Conservation (phyloP, 108 stramenopile species). For the Skeletonema potamos region DNA sequence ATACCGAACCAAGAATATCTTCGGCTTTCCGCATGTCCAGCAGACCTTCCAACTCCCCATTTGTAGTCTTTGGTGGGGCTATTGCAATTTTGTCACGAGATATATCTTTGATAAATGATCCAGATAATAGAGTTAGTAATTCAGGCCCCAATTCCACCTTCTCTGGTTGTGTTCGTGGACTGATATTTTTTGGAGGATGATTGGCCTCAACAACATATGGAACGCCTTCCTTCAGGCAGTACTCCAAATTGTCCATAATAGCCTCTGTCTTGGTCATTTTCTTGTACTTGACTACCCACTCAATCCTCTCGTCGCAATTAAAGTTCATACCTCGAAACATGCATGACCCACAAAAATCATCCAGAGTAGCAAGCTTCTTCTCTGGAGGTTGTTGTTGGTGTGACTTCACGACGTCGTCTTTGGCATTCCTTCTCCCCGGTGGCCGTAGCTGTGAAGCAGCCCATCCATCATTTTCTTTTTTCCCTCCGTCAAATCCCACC, state of each 20-base stretch:
- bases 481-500: not conserved
- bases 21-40: slow-evolving; percentile 8
- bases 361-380: not conserved
- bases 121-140: slow-evolving; percentile 8
- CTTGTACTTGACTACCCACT: slow-evolving; percentile 11
- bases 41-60: slow-evolving; percentile 14
- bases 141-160: not conserved
- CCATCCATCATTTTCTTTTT: not conserved
- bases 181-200: not conserved
- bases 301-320: slow-evolving; percentile 24
- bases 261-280: not conserved
- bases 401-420: not conserved
- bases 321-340: slow-evolving; percentile 1
- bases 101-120: slow-evolving; percentile 13
- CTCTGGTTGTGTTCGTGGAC: not conserved
- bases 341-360: slow-evolving; percentile 22
- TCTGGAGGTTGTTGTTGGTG: not conserved
- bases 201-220: not conserved
- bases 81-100: not conserved
- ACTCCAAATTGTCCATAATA: slow-evolving; percentile 1
- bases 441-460: not conserved
- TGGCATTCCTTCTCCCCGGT: not conserved
- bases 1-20: slow-evolving; percentile 30
- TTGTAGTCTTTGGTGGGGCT: not conserved
- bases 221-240: not conserved